Evolutionary conservation across 2,329 filamentous ascomycete genomes (phyloP).

Genomic region (Atkinsonella texensis): DNA sequence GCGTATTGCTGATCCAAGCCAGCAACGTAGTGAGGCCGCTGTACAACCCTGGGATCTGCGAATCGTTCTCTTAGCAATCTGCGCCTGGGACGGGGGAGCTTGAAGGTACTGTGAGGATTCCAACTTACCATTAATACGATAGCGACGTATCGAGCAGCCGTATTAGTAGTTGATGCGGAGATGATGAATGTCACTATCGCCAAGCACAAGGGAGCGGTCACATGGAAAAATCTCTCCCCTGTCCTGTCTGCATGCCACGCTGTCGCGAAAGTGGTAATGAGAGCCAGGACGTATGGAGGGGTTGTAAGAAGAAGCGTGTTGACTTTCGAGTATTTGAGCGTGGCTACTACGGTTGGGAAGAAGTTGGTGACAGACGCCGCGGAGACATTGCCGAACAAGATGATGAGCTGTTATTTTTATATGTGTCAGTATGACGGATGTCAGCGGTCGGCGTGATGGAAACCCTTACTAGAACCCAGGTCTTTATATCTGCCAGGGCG

Average conservation of each 20-base stretch:
- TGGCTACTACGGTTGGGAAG: slow-evolving; percentile 58
- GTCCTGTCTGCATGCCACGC: slow-evolving; percentile 61
- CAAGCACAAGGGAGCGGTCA: slow-evolving; percentile 48
- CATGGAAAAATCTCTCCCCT: slow-evolving; percentile 59
- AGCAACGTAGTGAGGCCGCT: slow-evolving; percentile 55
- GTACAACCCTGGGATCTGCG: slow-evolving; percentile 44
- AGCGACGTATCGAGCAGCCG: slow-evolving; percentile 52
- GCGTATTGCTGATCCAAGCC: slow-evolving; percentile 64
- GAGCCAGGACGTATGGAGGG: slow-evolving; percentile 52
- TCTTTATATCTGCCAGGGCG: slow-evolving; percentile 47
- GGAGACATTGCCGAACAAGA: slow-evolving; percentile 45
- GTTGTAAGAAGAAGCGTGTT: slow-evolving; percentile 50
- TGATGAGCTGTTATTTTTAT: slow-evolving; percentile 27
- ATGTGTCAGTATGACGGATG: background rate
- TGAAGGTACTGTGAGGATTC: background rate
- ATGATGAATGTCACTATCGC: slow-evolving; percentile 56
- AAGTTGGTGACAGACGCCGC: slow-evolving; percentile 53
- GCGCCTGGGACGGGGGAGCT: background rate
- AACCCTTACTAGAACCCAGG: slow-evolving; percentile 39
- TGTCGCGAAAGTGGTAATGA: slow-evolving; percentile 50
- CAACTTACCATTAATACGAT: slow-evolving; percentile 56
- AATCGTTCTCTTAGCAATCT: background rate
- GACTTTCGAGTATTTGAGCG: slow-evolving; percentile 50
- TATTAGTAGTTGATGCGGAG: slow-evolving; percentile 47
- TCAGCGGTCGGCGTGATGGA: too few relatives aligned